Base-by-base conservation (phyloP, 805 yeast genomes). In the Kodamaea sagamina region DNA sequence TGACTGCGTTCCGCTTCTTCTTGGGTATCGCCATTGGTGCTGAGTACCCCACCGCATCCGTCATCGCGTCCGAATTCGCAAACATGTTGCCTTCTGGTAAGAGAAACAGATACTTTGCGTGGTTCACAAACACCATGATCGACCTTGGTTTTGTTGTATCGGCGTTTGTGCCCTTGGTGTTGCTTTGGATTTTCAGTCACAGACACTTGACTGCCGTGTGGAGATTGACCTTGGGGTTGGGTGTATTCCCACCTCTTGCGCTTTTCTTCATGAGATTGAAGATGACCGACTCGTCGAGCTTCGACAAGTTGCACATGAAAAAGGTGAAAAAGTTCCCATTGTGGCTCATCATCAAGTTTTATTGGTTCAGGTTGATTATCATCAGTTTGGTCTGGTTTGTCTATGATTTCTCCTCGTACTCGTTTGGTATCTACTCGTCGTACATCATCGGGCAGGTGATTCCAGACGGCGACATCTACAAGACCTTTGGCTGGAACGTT, bases 11-110 rank as follows among this genome's bases (percentile, higher is more conserved):
- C 62, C 78, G 98, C 63, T 87, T 87, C 63, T 83, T 90, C 66
- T 68, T 90, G 41, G 98, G 98, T 67, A 72, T 88, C 50, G 95
- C 90, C 55, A 86, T 92, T 53, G 98, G 98, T 55, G 90, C 95
- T 38, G 98, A 90, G 67, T 90, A 90, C 60, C 96, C 97, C 35
- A 84, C 95, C 10, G 90, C 96, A 36, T 84, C 96, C 7, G 92
- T 90, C 16, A 95, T 95, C 26, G 88, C 95, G 52, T 89, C 97
- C 21, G 97, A 90, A 65, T 93, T 95, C 28, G 81, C 95, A 35
- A 82, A 86, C 44, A 67, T 79, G 49, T 69, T 89, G 53, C 86
- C 90, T 13, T 74, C 80, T n/a, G 95, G 95, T 44, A 75, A 77
- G 47, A 84, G 97, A 71, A 89, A 90, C 68, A 77, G 97, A 62